Percentiles rank a stretch among this genome's conserved stretches.
These are phyloP conservation scores for Microstegium vimineum DNA, from an alignment of 176 grass and related monocot species.

Conservation along the genomic window DNA sequence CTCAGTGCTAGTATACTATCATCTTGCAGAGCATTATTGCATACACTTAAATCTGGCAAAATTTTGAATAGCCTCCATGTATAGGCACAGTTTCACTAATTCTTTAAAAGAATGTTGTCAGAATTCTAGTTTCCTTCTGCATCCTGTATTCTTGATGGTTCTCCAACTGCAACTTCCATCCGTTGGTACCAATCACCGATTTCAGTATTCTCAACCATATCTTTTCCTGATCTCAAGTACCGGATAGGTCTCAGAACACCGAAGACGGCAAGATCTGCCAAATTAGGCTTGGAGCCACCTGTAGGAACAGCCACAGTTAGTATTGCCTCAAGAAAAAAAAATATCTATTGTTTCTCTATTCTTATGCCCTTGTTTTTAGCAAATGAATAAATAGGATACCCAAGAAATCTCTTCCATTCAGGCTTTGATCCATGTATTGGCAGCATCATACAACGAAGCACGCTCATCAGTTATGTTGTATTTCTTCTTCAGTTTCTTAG, in stretches of 20 bases:
- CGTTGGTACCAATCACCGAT: conserved; percentile 86
- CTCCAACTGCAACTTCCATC: conserved; percentile 82
- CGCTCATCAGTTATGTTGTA: conserved; percentile 88
- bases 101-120: neutral
- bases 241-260: conserved; percentile 90
- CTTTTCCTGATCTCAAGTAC: conserved; percentile 72
- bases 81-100: neutral
- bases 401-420: conserved; percentile 80
- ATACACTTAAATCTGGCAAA: neutral
- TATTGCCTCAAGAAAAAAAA: neutral
- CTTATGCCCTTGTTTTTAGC: neutral
- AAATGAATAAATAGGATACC: conserved; percentile 40
- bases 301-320: neutral
- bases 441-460: conserved; percentile 74
- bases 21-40: neutral
- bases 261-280: conserved; percentile 89
- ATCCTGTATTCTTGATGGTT: conserved; percentile 56
- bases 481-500: conserved; percentile 94
- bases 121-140: conserved; percentile 26
- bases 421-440: conserved; percentile 76
- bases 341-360: neutral
- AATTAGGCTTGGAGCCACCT: conserved; percentile 91
- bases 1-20: neutral
- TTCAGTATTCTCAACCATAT: conserved; percentile 86
- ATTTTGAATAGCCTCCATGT: neutral